Percentiles rank a stretch among this genome's conserved stretches.
These are phyloP conservation scores for Aquilaria sinensis DNA, from an alignment of 345 rosid species.

Conservation along the genomic window DNA sequence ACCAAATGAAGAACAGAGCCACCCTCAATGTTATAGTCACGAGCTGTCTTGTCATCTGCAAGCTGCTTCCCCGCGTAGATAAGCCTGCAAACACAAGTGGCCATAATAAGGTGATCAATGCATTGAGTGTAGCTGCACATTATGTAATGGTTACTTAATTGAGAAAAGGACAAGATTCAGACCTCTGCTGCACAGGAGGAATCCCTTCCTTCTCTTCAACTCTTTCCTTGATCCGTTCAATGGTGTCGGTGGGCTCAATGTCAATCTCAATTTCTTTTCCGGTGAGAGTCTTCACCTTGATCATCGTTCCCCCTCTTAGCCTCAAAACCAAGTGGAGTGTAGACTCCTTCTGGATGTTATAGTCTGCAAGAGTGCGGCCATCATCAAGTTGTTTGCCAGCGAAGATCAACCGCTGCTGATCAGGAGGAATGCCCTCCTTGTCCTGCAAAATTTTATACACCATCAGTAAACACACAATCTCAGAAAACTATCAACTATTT, in stretches of 20 bases:
- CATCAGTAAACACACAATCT: neutral
- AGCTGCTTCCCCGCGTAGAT: slow-evolving; percentile 96
- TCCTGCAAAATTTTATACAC: slow-evolving; percentile 37
- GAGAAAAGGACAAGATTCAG: neutral
- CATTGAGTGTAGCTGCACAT: neutral
- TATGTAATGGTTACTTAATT: neutral
- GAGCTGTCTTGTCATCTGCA: slow-evolving; percentile 91
- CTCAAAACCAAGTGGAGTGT: slow-evolving; percentile 89
- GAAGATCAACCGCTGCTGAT: slow-evolving; percentile 90
- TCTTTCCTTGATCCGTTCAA: slow-evolving; percentile 89
- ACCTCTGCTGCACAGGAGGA: slow-evolving; percentile 98
- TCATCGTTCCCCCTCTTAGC: slow-evolving; percentile 97
- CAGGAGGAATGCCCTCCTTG: slow-evolving; percentile 96
- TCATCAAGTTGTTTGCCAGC: slow-evolving; percentile 97
- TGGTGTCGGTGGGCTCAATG: slow-evolving; percentile 89
- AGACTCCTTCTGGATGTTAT: slow-evolving; percentile 92
- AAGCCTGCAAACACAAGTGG: slow-evolving; percentile 36
- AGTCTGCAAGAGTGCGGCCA: slow-evolving; percentile 87
- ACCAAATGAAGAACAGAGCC: slow-evolving; percentile 99
- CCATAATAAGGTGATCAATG: neutral
- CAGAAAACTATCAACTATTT: no score
- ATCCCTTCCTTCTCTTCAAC: slow-evolving; percentile 98
- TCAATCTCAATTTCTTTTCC: slow-evolving; percentile 96
- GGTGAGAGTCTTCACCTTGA: slow-evolving; percentile 90
- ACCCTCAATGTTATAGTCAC: slow-evolving; percentile 89